Percentiles rank a stretch among this genome's conserved stretches.
These are phyloP conservation scores for Hyphopichia homilentoma DNA, from an alignment of 805 yeast genomes.

Conservation along the genomic window DNA sequence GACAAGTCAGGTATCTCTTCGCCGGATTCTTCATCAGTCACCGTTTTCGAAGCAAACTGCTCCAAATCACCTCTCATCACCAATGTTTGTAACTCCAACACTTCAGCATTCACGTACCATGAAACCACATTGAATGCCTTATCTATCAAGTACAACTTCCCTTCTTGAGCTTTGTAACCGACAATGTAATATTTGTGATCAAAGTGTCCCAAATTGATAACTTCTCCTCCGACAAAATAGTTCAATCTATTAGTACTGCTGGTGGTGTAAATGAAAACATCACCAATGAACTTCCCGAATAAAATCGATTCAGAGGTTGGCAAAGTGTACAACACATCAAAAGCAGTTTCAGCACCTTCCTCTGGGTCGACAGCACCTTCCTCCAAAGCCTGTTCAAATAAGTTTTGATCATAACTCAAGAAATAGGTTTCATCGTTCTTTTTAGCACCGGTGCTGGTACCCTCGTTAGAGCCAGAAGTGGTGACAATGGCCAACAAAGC, in stretches of 20 bases:
- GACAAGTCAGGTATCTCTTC: slow-evolving; percentile 36
- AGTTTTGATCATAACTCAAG: slow-evolving; percentile 66
- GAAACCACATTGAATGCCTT: slow-evolving; percentile 81
- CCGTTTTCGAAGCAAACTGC: slow-evolving; percentile 37
- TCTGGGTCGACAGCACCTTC: slow-evolving; percentile 61
- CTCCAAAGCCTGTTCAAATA: slow-evolving; percentile 59
- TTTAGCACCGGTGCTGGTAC: slow-evolving; percentile 16
- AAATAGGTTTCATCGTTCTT: slow-evolving; percentile 66
- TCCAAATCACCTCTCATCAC: slow-evolving; percentile 94
- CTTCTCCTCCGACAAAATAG: slow-evolving; percentile 92
- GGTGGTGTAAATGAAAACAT: slow-evolving; percentile 91
- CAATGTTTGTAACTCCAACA: slow-evolving; percentile 92
- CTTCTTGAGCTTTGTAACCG: slow-evolving; percentile 89
- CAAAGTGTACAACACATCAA: slow-evolving; percentile 80
- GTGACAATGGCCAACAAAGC: slow-evolving; percentile 74
- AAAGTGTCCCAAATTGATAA: slow-evolving; percentile 88
- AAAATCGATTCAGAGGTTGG: slow-evolving; percentile 65
- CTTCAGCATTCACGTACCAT: slow-evolving; percentile 77
- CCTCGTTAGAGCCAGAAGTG: slow-evolving; percentile 19
- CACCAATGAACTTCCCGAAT: slow-evolving; percentile 96
- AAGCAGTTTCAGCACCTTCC: slow-evolving; percentile 85
- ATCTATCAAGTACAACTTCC: slow-evolving; percentile 85
- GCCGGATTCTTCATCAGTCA: slow-evolving; percentile 34
- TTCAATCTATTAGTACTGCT: slow-evolving; percentile 76
- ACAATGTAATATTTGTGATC: slow-evolving; percentile 82